These are phyloP conservation scores for Prunus fruticosa DNA, from an alignment of 306 rosid genomes.

Conservation along the genomic window DNA sequence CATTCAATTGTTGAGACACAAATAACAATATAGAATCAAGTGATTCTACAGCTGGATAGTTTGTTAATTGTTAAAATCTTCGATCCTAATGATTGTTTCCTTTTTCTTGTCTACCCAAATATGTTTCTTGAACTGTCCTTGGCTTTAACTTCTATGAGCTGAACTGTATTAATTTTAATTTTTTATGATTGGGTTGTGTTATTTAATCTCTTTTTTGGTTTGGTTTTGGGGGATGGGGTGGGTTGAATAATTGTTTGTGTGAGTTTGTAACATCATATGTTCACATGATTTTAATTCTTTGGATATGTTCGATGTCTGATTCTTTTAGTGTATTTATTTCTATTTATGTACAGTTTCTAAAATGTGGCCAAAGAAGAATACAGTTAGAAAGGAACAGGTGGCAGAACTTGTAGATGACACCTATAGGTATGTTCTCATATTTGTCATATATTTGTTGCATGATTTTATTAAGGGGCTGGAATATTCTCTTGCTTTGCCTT, in stretches of 20 bases:
- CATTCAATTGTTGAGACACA: background rate
- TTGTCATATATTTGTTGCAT: background rate
- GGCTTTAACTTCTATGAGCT: constrained; percentile 4
- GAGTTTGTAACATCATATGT: background rate
- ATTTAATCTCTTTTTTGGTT: background rate
- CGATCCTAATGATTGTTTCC: background rate
- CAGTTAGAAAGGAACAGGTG: constrained; percentile 81
- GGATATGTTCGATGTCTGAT: background rate
- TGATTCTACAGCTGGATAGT: background rate
- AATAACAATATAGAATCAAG: background rate
- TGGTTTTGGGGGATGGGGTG: background rate
- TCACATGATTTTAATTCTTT: background rate
- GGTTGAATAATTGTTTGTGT: too few species aligned
- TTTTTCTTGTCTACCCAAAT: background rate
- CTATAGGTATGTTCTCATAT: constrained; percentile 66
- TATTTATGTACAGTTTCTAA: constrained; percentile 53
- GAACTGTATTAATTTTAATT: background rate
- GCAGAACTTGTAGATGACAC: constrained; percentile 91
- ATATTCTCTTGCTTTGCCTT: background rate
- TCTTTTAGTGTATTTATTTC: constrained; percentile 7
- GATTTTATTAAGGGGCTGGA: background rate
- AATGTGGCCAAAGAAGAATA: constrained; percentile 73
- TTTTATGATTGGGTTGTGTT: background rate
- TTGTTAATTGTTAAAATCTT: background rate
- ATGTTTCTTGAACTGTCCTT: background rate